A percentile compares a stretch with the other conserved stretches of the same genome.
Evolutionary conservation across 1,284 basidiomycete species (phyloP).

Genomic region (Fomitiporia mediterranea): DNA sequence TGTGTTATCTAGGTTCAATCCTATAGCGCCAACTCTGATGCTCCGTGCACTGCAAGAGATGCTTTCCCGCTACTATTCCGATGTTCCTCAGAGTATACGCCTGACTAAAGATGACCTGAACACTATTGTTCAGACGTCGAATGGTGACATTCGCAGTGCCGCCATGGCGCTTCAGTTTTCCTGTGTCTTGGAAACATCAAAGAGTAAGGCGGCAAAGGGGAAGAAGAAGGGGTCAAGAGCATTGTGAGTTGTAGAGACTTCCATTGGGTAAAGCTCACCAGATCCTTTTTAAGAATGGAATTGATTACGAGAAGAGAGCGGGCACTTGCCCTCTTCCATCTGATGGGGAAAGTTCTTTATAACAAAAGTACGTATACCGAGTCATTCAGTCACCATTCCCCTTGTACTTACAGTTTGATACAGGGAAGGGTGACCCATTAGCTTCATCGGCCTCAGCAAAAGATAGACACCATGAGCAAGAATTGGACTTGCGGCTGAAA

Average conservation of each 20-base stretch:
- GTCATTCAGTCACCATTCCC: not conserved
- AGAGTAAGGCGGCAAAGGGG: constrained; percentile 10
- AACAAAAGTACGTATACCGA: constrained; percentile 75
- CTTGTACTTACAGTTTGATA: not conserved
- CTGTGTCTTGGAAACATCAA: constrained; percentile 36
- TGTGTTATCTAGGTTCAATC: constrained; percentile 67
- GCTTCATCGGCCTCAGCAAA: constrained; percentile 47
- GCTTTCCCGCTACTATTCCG: constrained; percentile 43
- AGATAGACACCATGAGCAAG: constrained; percentile 52
- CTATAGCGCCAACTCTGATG: constrained; percentile 84
- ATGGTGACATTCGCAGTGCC: constrained; percentile 90
- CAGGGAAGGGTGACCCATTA: constrained; percentile 71
- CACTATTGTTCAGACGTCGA: constrained; percentile 70
- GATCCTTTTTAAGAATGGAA: constrained; percentile 42
- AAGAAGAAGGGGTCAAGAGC: constrained; percentile 25
- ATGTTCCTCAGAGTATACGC: constrained; percentile 19
- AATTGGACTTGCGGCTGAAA: constrained; percentile 46
- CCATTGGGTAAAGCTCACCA: not conserved
- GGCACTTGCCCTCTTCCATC: constrained; percentile 85
- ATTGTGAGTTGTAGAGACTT: not conserved
- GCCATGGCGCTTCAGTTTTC: constrained; percentile 90
- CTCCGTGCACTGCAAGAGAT: constrained; percentile 72
- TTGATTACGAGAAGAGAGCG: constrained; percentile 79
- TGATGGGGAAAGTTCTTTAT: constrained; percentile 91
- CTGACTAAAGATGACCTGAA: constrained; percentile 68